Evolutionary conservation across 257 asterid species (phyloP).

Genomic region (Asclepias syriaca): DNA sequence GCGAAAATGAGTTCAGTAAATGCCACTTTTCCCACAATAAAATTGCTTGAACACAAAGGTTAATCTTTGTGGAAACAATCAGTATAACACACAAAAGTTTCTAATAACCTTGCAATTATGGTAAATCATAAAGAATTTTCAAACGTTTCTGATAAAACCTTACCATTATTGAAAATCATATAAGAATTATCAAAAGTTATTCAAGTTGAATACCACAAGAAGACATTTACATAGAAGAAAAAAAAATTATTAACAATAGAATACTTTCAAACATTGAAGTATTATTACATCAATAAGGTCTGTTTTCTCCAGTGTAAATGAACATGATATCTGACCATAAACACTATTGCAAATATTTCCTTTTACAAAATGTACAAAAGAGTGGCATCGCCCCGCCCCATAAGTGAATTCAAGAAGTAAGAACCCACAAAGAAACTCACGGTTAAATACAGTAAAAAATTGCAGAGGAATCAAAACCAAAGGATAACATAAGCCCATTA

Average conservation of each 20-base stretch:
- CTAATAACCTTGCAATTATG: no score
- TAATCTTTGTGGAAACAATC: not conserved
- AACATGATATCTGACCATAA: not conserved
- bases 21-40: not conserved
- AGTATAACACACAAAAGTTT: not conserved
- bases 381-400: not conserved
- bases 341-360: not conserved
- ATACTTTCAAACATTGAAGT: not conserved
- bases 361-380: not conserved
- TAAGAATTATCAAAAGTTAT: not conserved
- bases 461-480: not conserved
- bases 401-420: not conserved
- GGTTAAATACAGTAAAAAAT: not conserved
- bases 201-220: not conserved
- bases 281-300: not conserved
- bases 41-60: not conserved
- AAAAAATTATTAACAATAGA: not conserved
- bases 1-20: not conserved
- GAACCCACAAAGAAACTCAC: not conserved
- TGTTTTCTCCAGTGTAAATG: no score
- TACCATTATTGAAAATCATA: not conserved
- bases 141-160: not conserved
- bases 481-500: not conserved
- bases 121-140: no score
- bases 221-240: not conserved